Conservation (phyloP, 139 green algal species). For the Chlamydomonas sp. region DNA sequence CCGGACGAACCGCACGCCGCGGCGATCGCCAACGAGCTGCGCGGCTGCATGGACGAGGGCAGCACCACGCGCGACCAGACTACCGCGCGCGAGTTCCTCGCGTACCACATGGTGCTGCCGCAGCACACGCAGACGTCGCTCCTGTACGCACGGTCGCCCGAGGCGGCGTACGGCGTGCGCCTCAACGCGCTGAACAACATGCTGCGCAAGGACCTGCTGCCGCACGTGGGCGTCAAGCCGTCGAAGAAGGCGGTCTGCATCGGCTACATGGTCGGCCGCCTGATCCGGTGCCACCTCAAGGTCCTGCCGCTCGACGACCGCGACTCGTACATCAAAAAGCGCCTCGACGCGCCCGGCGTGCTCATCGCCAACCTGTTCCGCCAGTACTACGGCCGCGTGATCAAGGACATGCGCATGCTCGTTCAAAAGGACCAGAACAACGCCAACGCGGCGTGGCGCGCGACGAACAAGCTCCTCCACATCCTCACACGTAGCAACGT, state of each 20-base stretch:
- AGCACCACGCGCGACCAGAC: background rate
- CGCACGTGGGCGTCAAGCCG: background rate
- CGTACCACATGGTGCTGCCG: conserved; percentile 8
- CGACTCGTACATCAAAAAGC: conserved; percentile 61
- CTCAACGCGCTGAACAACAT: background rate
- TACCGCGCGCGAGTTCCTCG: conserved; percentile 51
- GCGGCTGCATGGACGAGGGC: conserved; percentile 1
- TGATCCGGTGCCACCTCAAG: background rate
- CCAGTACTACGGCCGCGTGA: conserved; percentile 35
- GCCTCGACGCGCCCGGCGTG: conserved; percentile 29
- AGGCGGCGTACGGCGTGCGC: background rate
- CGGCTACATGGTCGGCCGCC: background rate
- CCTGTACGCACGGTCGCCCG: background rate
- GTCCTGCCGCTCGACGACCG: conserved; percentile 18
- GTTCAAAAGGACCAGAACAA: conserved; percentile 13
- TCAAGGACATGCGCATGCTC: conserved; percentile 40
- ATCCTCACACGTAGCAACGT: conserved; percentile 29
- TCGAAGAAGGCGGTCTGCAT: background rate
- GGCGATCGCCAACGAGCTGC: background rate
- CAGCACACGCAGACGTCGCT: background rate
- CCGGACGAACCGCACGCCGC: background rate
- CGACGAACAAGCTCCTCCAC: conserved; percentile 14
- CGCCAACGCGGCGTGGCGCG: background rate
- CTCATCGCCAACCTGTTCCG: conserved; percentile 16
- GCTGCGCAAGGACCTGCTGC: conserved; percentile 13